Conservation (phyloP, 2,329 filamentous ascomycete species). For the Pseudocercospora eumusae region DNA sequence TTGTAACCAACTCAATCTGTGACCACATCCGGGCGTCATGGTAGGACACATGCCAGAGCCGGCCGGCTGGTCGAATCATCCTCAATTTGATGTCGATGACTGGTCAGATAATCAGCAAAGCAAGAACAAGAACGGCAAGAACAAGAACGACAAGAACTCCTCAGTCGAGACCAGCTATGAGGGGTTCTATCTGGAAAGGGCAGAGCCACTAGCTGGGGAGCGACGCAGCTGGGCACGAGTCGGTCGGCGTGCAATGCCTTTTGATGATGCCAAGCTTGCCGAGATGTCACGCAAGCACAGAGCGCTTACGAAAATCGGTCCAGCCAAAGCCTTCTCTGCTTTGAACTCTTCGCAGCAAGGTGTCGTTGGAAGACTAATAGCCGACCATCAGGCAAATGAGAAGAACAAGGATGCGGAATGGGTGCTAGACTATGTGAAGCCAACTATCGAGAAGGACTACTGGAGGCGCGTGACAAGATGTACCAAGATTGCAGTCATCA, state of each 20-base stretch:
- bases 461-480: conserved; percentile 8
- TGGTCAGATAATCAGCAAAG: not conserved
- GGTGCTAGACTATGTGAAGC: conserved; percentile 12
- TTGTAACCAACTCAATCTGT: not conserved
- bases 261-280: conserved; percentile 14
- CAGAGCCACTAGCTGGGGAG: conserved; percentile 10
- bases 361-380: conserved; percentile 12
- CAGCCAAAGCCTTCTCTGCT: conserved; percentile 9
- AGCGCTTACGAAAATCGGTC: conserved; percentile 1
- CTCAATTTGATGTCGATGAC: not conserved
- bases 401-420: conserved; percentile 16
- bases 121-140: conserved; percentile 11
- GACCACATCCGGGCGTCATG: not conserved
- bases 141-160: not conserved
- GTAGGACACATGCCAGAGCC: conserved; percentile 1
- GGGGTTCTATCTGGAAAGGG: conserved; percentile 10
- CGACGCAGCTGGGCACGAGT: conserved; percentile 10
- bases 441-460: conserved; percentile 6
- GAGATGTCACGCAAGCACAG: conserved; percentile 13
- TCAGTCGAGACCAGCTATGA: conserved; percentile 4
- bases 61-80: not conserved
- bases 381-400: conserved; percentile 3
- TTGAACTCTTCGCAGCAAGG: conserved; percentile 11
- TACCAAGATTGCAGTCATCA: conserved; percentile 16
- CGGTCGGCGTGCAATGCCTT: not conserved